Evolutionary conservation across 2,329 filamentous ascomycete genomes (phyloP).

Genomic region (Penicillium sp.): DNA sequence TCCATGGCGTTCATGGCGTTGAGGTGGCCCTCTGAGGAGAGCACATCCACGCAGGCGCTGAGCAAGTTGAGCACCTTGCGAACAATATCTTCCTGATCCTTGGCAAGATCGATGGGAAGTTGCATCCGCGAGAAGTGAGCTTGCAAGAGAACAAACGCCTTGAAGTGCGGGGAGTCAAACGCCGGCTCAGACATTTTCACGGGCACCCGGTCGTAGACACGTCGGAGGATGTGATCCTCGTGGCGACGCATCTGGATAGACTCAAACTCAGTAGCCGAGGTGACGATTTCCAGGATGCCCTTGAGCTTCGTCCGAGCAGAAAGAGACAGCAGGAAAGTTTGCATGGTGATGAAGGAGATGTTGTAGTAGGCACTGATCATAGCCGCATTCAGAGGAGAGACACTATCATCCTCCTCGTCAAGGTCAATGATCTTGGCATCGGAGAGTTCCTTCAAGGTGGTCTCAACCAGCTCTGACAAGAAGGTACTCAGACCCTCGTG

Average conservation of each 20-base stretch:
- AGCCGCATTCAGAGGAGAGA: slow-evolving; percentile 87
- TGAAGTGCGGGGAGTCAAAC: slow-evolving; percentile 96
- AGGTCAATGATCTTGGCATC: slow-evolving; percentile 96
- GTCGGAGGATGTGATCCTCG: slow-evolving; percentile 81
- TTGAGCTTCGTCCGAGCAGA: slow-evolving; percentile 90
- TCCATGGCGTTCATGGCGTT: slow-evolving; percentile 99
- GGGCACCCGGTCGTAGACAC: slow-evolving; percentile 91
- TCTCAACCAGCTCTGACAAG: slow-evolving; percentile 91
- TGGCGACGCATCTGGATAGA: slow-evolving; percentile 91
- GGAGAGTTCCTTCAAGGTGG: slow-evolving; percentile 82
- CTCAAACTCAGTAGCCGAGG: slow-evolving; percentile 95
- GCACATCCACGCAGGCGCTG: slow-evolving; percentile 89
- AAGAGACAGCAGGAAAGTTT: slow-evolving; percentile 92
- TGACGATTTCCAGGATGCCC: slow-evolving; percentile 94
- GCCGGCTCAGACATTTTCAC: slow-evolving; percentile 89
- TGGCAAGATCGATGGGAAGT: slow-evolving; percentile 89
- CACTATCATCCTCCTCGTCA: slow-evolving; percentile 88
- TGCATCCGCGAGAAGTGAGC: slow-evolving; percentile 98
- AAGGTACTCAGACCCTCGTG: slow-evolving; percentile 93
- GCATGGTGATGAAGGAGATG: slow-evolving; percentile 99
- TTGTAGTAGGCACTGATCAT: slow-evolving; percentile 99
- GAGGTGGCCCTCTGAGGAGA: slow-evolving; percentile 92
- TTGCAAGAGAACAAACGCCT: slow-evolving; percentile 94
- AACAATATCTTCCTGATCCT: slow-evolving; percentile 89
- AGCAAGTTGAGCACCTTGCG: slow-evolving; percentile 83